These are phyloP conservation scores for Posidonia australis DNA, from an alignment of 106 monocot genomes.

Conservation along the genomic window DNA sequence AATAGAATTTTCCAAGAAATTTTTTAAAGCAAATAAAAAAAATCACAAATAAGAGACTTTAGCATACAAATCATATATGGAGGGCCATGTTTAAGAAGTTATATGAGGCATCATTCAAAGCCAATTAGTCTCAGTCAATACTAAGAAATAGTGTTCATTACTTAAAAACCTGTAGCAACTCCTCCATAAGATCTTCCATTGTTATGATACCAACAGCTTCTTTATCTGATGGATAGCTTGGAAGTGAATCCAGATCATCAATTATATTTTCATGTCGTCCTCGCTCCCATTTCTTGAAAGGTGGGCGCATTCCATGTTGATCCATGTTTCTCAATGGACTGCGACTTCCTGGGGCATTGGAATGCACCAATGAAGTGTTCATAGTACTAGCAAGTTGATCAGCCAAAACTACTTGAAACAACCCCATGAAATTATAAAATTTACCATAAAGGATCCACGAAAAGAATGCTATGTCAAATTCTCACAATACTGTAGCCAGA, in stretches of 20 bases:
- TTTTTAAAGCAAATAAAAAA: no score
- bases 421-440: not conserved
- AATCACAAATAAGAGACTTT: no score
- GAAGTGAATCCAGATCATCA: conserved; percentile 68
- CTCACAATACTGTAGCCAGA: not conserved
- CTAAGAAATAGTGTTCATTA: not conserved
- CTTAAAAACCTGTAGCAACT: conserved; percentile 73
- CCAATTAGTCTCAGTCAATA: not conserved
- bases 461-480: not conserved
- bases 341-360: conserved; percentile 22
- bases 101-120: not conserved
- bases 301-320: conserved; percentile 35
- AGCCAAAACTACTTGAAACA: conserved; percentile 9
- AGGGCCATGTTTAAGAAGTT: not conserved
- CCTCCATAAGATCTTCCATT: conserved; percentile 99
- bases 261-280: conserved; percentile 65
- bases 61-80: no score
- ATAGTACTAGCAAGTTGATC: conserved; percentile 28
- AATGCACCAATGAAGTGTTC: conserved; percentile 24
- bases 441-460: not conserved
- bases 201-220: conserved; percentile 98
- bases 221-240: conserved; percentile 72
- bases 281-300: conserved; percentile 54
- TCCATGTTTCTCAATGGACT: conserved; percentile 41
- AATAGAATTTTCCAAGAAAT: no score